Evolutionary conservation across 106 monocot species (phyloP), one percentile per base, ranked within the genome.

Genomic region (Apostasia shenzhenica): DNA sequence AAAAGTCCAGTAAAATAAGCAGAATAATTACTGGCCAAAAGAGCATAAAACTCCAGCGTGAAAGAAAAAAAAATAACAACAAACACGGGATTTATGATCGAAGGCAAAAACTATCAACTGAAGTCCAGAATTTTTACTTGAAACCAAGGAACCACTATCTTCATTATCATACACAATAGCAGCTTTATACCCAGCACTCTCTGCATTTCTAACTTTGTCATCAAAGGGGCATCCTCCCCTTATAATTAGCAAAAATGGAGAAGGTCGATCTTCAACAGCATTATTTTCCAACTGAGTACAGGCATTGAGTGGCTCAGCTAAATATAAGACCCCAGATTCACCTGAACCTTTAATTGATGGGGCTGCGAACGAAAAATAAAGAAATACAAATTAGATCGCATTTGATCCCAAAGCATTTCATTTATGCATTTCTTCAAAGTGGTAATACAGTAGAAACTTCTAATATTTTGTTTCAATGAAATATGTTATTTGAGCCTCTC

Each of bases 181-280:
- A 69, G 82, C 82, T 49, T 89, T 79, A 68, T 84, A 95, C 14
- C 95, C 95, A 54, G 84, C 88, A 84, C 74, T 58, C 57, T 95
- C 91, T 46, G 95, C 95, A 67, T 45, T 82, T 78, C 71, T 88
- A 64, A 91, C 91, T 84, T 95, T 95, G 8, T 82, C 86, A 74
- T 88, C 86, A 81, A 91, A 95, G 68, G 82, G 69, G 76, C 95
- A 95, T 44, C 76, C 88, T 52, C 95, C 95, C 79, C 95, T 84
- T 66, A 86, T 72, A 68, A 88, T 86, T 73, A 95, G 71, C 51
- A 65, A 86, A 79, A 91, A 95, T 63, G 81, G 73, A 50, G 82
- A 79, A 72, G 42, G 67, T 68, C 75, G 44, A 68, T 67, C 80
- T 67, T 74, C 77, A 50, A 38, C 63, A 54, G 76, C 63, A 68